Conservation (phyloP, 352 stramenopile species). For the Pythium volutum region DNA sequence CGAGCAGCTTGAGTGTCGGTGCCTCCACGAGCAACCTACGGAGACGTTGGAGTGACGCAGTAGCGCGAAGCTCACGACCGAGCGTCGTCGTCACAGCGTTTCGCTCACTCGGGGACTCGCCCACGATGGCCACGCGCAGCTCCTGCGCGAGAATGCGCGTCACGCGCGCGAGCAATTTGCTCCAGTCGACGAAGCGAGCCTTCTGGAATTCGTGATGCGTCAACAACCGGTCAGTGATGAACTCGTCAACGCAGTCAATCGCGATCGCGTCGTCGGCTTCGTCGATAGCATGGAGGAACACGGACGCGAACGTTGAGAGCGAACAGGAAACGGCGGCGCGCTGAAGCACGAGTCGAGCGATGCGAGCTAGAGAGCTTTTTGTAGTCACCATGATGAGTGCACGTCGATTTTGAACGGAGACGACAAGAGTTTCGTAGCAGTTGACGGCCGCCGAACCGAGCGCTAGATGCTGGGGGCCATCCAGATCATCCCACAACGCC, state of each 20-base stretch:
- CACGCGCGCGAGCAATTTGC: conserved; percentile 33
- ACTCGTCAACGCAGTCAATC: conserved; percentile 33
- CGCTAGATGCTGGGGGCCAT: conserved; percentile 35
- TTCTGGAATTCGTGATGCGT: conserved; percentile 52
- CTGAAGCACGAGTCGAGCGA: conserved; percentile 5
- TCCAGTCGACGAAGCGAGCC: conserved; percentile 48
- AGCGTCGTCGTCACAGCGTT: conserved; percentile 4
- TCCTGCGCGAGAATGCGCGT: conserved; percentile 28
- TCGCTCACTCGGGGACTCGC: neutral
- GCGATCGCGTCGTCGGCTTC: conserved; percentile 5
- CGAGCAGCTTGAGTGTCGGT: conserved; percentile 43
- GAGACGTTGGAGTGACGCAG: conserved; percentile 19
- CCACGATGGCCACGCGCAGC: neutral
- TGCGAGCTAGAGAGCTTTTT: conserved; percentile 4
- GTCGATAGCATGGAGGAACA: conserved; percentile 14
- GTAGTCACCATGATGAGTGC: neutral
- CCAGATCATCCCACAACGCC: conserved; percentile 28
- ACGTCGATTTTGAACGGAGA: conserved; percentile 1
- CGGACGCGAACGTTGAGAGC: conserved; percentile 33
- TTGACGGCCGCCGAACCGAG: conserved; percentile 36
- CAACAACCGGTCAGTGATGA: conserved; percentile 39
- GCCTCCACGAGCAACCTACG: conserved; percentile 33
- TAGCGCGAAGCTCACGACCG: conserved; percentile 8
- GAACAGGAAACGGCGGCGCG: conserved; percentile 36
- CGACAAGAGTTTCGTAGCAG: conserved; percentile 38